Evolutionary conservation across 768 basidiomycete genomes (phyloP).

Genomic region (Trametes elegans): DNA sequence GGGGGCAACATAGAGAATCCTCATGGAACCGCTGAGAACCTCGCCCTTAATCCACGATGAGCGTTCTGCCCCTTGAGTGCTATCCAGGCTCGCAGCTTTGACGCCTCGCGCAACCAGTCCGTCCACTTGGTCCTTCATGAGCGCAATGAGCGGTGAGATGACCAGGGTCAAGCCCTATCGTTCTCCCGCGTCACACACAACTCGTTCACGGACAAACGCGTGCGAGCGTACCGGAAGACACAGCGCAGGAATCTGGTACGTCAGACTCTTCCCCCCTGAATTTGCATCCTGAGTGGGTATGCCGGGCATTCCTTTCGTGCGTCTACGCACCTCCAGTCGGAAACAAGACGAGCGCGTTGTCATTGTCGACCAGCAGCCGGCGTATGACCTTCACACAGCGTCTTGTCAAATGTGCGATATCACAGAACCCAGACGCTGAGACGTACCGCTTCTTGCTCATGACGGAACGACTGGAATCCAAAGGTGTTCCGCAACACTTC

Average conservation of each 20-base stretch:
- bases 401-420: neutral
- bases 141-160: conserved; percentile 82
- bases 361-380: conserved; percentile 37
- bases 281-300: too few relatives aligned
- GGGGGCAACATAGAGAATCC: conserved; percentile 49
- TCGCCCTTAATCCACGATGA: conserved; percentile 35
- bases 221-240: conserved; percentile 33
- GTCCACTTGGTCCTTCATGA: conserved; percentile 90
- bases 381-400: conserved; percentile 32
- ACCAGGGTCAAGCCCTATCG: conserved; percentile 80
- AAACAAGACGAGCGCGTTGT: conserved; percentile 42
- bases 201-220: neutral
- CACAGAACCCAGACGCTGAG: neutral
- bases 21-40: conserved; percentile 38
- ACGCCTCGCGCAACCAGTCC: conserved; percentile 63
- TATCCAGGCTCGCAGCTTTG: conserved; percentile 54
- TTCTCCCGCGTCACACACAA: neutral
- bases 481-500: conserved; percentile 34
- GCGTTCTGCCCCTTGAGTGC: conserved; percentile 33
- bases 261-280: conserved; percentile 40
- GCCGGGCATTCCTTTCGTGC: too few relatives aligned
- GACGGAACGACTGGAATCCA: conserved; percentile 35
- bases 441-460: conserved; percentile 38
- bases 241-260: conserved; percentile 40
- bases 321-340: conserved; percentile 36